Percentiles rank a stretch among this genome's conserved stretches.
These are phyloP conservation scores for Letharia columbiana DNA, from an alignment of 495 filamentous ascomycete genomes.

Conservation along the genomic window DNA sequence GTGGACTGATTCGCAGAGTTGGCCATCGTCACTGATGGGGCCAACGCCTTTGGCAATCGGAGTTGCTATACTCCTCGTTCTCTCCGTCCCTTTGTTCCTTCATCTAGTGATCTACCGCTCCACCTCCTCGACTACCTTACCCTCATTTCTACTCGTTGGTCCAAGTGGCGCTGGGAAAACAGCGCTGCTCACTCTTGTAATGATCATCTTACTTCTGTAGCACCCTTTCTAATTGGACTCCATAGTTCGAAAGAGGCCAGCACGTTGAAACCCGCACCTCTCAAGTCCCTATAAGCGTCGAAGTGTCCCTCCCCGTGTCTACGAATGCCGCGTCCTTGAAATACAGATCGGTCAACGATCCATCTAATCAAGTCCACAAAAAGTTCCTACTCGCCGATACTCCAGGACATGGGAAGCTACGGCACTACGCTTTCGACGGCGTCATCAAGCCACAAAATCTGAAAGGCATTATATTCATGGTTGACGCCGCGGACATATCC, in stretches of 20 bases:
- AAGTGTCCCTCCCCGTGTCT: slow-evolving; percentile 60
- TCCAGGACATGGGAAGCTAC: slow-evolving; percentile 90
- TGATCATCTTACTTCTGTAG: slow-evolving; percentile 9
- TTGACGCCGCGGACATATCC: slow-evolving; percentile 71
- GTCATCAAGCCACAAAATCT: slow-evolving; percentile 46
- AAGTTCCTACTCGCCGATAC: slow-evolving; percentile 79
- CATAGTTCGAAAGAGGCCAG: slow-evolving; percentile 22
- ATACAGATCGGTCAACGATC: slow-evolving; percentile 63
- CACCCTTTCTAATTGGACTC: slow-evolving; percentile 3
- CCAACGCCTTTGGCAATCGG: slow-evolving; percentile 41
- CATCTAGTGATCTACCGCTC: slow-evolving; percentile 65
- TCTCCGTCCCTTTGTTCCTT: slow-evolving; percentile 66
- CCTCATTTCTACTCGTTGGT: slow-evolving; percentile 77
- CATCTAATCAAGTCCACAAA: slow-evolving; percentile 53
- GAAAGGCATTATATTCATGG: slow-evolving; percentile 74
- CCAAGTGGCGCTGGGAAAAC: slow-evolving; percentile 86
- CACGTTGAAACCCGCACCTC: slow-evolving; percentile 62
- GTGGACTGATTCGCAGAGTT: slow-evolving; percentile 24
- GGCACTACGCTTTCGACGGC: slow-evolving; percentile 40
- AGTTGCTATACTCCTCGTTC: slow-evolving; percentile 57
- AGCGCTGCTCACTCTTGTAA: slow-evolving; percentile 69
- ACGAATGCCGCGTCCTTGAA: slow-evolving; percentile 54
- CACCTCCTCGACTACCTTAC: slow-evolving; percentile 56
- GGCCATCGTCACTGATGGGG: slow-evolving; percentile 22
- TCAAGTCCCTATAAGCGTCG: slow-evolving; percentile 62